Conservation (phyloP, 345 rosid genomes). For the Limnanthes douglasii region DNA sequence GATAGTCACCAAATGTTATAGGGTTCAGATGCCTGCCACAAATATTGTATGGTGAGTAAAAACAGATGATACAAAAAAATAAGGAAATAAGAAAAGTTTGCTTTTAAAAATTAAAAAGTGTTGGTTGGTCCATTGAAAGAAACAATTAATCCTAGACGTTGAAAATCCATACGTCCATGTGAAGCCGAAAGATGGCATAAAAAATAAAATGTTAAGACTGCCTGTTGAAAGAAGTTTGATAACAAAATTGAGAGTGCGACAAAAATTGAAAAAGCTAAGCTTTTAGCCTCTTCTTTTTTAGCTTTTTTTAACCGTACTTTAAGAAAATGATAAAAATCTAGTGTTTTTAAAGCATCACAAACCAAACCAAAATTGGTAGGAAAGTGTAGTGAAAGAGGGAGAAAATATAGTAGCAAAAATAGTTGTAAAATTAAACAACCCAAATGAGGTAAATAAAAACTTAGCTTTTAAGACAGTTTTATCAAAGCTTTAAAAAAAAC, state of each 20-base stretch:
- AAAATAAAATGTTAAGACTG: background rate
- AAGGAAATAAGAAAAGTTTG: background rate
- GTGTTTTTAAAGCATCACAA: no score
- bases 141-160: background rate
- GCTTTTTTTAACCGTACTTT: no score
- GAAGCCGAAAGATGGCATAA: background rate
- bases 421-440: no score
- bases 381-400: no score
- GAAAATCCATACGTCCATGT: background rate
- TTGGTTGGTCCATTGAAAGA: background rate
- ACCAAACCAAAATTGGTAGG: no score
- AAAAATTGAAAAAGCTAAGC: no score
- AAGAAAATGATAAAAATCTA: no score
- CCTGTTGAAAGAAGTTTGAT: no score
- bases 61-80: background rate
- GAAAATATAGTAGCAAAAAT: no score
- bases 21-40: slow-evolving; percentile 28
- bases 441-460: slow-evolving; percentile 1
- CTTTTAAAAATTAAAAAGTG: background rate
- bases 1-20: slow-evolving; percentile 26
- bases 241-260: no score
- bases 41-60: no score
- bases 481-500: background rate
- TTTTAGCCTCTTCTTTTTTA: no score
- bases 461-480: background rate